A percentile compares a stretch with the other conserved stretches of the same genome.
phyloP scores from a whole-genome alignment of 345 rosid genomes.

The Orychophragmus violaceus region DNA sequence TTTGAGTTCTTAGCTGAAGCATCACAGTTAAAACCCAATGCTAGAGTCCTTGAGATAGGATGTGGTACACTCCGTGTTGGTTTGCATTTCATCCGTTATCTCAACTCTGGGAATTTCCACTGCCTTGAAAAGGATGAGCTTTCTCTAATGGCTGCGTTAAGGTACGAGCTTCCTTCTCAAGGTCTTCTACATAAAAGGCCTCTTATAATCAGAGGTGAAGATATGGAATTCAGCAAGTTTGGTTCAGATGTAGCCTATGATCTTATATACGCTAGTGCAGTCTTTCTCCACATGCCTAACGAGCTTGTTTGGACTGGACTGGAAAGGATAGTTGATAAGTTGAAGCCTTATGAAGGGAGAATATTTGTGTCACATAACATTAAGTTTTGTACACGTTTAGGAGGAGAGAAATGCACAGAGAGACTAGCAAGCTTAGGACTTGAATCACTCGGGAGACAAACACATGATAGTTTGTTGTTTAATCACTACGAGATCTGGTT shows the following conservation, averaged over 20 bases:
- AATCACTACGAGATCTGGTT: constrained; percentile 96
- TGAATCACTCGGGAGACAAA: constrained; percentile 50
- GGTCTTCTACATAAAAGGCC: constrained; percentile 82
- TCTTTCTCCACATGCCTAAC: constrained; percentile 85
- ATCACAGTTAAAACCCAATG: constrained; percentile 38
- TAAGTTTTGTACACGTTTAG: constrained; percentile 73
- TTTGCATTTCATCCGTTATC: constrained; percentile 72
- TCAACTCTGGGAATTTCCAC: constrained; percentile 51
- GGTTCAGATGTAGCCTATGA: constrained; percentile 54
- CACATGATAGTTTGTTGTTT: constrained; percentile 82
- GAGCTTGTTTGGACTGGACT: constrained; percentile 83
- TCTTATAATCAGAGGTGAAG: constrained; percentile 62
- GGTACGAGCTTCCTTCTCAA: constrained; percentile 90
- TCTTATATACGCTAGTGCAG: constrained; percentile 85
- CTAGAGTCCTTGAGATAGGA: constrained; percentile 80
- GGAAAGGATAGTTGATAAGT: constrained; percentile 56
- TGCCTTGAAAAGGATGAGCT: constrained; percentile 92
- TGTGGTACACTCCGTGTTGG: constrained; percentile 93
- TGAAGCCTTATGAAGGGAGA: constrained; percentile 69
- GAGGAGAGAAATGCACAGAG: constrained; percentile 69
- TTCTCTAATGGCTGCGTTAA: constrained; percentile 80
- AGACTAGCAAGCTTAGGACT: constrained; percentile 65
- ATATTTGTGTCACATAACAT: constrained; percentile 84
- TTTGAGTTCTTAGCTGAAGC: constrained; percentile 85
- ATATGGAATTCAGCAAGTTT: constrained; percentile 75